Evolutionary conservation across 2,329 filamentous ascomycete genomes (phyloP).

Genomic region (Fusarium kyushuense): DNA sequence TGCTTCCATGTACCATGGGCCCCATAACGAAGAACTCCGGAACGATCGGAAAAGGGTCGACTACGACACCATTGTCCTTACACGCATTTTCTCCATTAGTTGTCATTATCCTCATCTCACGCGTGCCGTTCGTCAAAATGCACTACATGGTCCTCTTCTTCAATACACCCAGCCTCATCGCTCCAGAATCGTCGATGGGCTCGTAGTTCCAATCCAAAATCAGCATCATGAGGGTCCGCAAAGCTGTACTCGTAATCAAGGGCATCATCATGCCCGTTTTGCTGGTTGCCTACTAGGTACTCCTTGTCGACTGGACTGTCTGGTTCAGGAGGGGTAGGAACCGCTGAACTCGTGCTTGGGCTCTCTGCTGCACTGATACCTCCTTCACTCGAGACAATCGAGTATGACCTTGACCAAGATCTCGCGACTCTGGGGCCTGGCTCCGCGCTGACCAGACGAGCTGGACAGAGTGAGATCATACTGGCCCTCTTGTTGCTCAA

Average conservation of each 20-base stretch:
- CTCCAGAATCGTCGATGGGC: constrained; percentile 52
- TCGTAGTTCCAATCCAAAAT: constrained; percentile 54
- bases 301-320: constrained; percentile 51
- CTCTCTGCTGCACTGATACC: constrained; percentile 54
- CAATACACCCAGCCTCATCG: constrained; percentile 53
- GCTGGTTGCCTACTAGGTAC: constrained; percentile 42
- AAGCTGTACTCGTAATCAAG: constrained; percentile 50
- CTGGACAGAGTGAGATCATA: constrained; percentile 39
- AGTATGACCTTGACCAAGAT: constrained; percentile 48
- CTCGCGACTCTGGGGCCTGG: constrained; percentile 34
- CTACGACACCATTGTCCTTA: constrained; percentile 20
- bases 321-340: constrained; percentile 55
- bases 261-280: constrained; percentile 40
- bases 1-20: constrained; percentile 16
- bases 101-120: constrained; percentile 41
- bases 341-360: constrained; percentile 52
- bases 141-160: constrained; percentile 52
- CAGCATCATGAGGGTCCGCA: constrained; percentile 48
- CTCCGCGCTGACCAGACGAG: constrained; percentile 40
- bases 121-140: constrained; percentile 40
- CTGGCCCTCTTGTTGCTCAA: constrained; percentile 43
- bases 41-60: constrained; percentile 21
- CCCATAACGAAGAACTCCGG: constrained; percentile 30
- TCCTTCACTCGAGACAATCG: constrained; percentile 53
- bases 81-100: constrained; percentile 21